Base-by-base conservation (phyloP, 345 rosid species). In the Stellera chamaejasme region DNA sequence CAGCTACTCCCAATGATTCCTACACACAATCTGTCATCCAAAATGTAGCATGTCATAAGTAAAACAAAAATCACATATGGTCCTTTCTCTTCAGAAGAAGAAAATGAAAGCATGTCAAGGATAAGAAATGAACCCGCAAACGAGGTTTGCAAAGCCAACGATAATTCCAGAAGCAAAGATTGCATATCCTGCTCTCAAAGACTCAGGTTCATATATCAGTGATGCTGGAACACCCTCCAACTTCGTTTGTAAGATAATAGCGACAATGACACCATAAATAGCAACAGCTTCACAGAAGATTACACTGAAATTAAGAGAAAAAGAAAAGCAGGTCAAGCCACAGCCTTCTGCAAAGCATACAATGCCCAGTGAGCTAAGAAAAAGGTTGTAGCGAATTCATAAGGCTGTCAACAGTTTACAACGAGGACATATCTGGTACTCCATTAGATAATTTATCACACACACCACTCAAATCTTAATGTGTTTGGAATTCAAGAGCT, bases 251-350 rank as follows among this genome's bases (percentile, higher is more conserved):
- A 89, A 66, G 45, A 93, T 93, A 73, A 93, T 89, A 59, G 99
- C 99, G 63, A 93, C 97, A 49, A 93, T 93, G 26, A 93, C 97
- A 5, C 99, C 99, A 73, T 93, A 93, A 53, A 93, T 93, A 55
- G 99, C 99, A 64, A 93, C 99, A 54, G 99, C 99, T 71, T 94
- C 97, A 55, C 99, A 94, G 72, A 94, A 94, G 62, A 94, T 94
- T 10, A 94, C 96, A 56, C 99, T 94, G 93, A 45, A 46, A 66
- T 10, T 45, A 19, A 19, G 32, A 53, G 41, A 39, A 50, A 28
- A 58, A 57, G 42, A 48, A 7, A 11, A 14, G 59, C 61, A 69
- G 14, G 28, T 54, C 26, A 39, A 14, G 11, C 10, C 43, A 15
- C 28, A 13, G 48, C 28, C 27, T 26, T 6, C 56, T 27, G 64